These are phyloP conservation scores for Myrica gale DNA, from an alignment of 306 rosid species.

Conservation along the genomic window DNA sequence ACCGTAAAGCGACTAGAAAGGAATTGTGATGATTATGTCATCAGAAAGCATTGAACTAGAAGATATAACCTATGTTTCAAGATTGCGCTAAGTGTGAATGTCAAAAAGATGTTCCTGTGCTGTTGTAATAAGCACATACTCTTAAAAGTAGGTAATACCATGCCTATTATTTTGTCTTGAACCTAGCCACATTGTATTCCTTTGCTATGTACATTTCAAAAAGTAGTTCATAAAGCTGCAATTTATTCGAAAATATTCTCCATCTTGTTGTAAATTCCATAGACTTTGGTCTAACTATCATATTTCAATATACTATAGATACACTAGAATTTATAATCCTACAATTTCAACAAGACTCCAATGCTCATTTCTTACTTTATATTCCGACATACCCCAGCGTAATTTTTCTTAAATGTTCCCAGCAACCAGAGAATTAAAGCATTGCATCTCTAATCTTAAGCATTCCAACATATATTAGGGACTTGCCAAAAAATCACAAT, in stretches of 20 bases:
- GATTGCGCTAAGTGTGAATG: neutral
- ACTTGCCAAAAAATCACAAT: neutral
- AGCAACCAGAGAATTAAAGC: neutral
- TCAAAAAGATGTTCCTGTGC: neutral
- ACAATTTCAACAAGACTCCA: neutral
- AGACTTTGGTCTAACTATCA: neutral
- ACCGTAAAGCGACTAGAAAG: neutral
- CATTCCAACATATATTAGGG: neutral
- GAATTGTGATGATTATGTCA: neutral
- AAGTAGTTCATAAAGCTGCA: neutral
- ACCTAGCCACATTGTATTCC: neutral
- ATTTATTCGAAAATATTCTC: neutral
- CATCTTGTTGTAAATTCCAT: neutral
- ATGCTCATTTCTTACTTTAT: neutral
- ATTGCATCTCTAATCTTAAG: neutral
- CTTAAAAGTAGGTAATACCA: neutral
- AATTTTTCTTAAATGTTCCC: neutral
- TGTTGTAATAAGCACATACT: neutral
- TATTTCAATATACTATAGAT: neutral
- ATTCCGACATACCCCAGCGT: neutral
- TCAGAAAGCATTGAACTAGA: neutral
- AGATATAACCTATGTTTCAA: neutral
- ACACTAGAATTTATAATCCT: neutral
- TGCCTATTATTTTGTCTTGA: neutral
- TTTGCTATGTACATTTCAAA: neutral